Base-by-base conservation (phyloP, 2,329 filamentous ascomycete species). In the Lachnellula arida region DNA sequence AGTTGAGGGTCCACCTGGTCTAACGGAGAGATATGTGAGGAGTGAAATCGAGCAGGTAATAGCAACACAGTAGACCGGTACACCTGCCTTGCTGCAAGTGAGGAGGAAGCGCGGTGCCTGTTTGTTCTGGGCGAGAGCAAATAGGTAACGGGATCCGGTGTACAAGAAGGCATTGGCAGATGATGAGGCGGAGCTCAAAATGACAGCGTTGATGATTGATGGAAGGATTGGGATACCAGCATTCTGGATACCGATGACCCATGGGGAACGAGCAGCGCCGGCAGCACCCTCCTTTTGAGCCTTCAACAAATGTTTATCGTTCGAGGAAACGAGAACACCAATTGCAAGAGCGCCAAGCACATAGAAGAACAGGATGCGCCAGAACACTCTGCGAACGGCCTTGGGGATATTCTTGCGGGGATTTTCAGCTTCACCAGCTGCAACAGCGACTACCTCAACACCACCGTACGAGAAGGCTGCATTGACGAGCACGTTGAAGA, bases 141-240 rank as follows among this genome's bases (percentile, higher is more conserved):
- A 73, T 57, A 62, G 48, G 35, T 60, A 61, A 49, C 62, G 62
- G 39, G 58, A 58, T 42, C 58, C 60, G 5, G 56, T 61, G 43
- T 63, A 64, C 47, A 64, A 46, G 55, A 61, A 62, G 23, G 58
- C 56, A 42, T 64, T 64, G 0, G 81, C 85, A 0, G 86, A 79
- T 0, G 85, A 89, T 71, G 82, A 85, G 0, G 85, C 86, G 0
- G 85, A 88, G 0, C 85, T 88, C 63, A 91, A 78, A 64, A 92
- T 85, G 39, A 91, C 78, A 34, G 87, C 87, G 69, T 92, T 92
- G 72, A 92, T 85, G 55, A 92, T 81, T 8, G 82, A 84, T 0
- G 87, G 85, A 6, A 91, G 80, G 5, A 80, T 85, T 4, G 75
- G 76, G 55, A 91, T 85, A 1, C 85, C 83, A 1, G 87, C 87